These are phyloP conservation scores for Craterostigma plantagineum DNA, from an alignment of 257 asterid genomes.

Conservation along the genomic window DNA sequence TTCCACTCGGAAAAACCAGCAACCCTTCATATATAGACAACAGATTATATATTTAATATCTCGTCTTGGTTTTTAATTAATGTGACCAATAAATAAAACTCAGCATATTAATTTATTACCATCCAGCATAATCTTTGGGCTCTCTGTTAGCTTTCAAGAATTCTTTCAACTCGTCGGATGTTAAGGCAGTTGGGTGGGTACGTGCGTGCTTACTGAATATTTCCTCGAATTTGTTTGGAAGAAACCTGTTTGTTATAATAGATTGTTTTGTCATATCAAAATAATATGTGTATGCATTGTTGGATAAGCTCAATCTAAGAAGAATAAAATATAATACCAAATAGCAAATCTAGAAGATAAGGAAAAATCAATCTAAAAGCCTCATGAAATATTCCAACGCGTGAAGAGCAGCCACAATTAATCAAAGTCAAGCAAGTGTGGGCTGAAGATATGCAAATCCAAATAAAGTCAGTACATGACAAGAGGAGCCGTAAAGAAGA, in stretches of 20 bases:
- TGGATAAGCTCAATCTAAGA: too few relatives aligned
- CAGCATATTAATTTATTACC: conserved; percentile 17
- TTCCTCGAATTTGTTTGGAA: conserved; percentile 47
- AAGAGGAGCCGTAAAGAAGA: too few relatives aligned
- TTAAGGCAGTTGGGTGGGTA: conserved; percentile 24
- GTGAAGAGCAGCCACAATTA: too few relatives aligned
- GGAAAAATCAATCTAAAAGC: too few relatives aligned
- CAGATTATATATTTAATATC: background rate
- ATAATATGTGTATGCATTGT: background rate
- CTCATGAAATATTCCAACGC: too few relatives aligned
- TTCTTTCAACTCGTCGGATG: conserved; percentile 35
- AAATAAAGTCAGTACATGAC: too few relatives aligned
- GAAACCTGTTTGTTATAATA: conserved; percentile 29
- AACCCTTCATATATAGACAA: conserved; percentile 19
- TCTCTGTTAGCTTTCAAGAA: conserved; percentile 47
- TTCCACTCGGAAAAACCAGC: conserved; percentile 68
- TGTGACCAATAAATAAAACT: too few relatives aligned
- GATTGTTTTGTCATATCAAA: background rate
- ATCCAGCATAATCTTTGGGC: conserved; percentile 56
- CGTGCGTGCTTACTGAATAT: conserved; percentile 40
- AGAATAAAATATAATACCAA: too few relatives aligned
- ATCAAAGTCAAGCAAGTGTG: too few relatives aligned
- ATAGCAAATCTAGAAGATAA: too few relatives aligned
- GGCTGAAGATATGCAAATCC: too few relatives aligned
- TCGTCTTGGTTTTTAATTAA: too few relatives aligned